Evolutionary conservation across 495 filamentous ascomycete genomes (phyloP), one percentile per base, ranked within the genome.

Genomic region (Rusavskia elegans): DNA sequence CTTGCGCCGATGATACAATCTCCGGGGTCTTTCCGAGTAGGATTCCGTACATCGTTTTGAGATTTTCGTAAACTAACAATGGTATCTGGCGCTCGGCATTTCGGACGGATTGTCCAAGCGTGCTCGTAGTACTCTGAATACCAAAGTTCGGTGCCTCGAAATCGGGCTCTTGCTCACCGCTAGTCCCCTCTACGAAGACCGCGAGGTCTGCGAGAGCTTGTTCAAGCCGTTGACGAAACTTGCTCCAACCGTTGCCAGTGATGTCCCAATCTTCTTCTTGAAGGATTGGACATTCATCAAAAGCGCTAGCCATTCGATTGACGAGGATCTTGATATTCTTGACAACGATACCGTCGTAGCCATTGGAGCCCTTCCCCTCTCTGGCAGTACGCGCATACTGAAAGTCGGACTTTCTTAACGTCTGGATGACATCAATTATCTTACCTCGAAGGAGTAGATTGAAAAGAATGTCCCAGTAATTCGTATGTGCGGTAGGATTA

Each of bases 11-110:
- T 32, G 75, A 73, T 36, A 89, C 69, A 55, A 94, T 85, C 13
- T 85, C 80, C 10, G 73, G 68, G 11, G 75, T 65, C 44, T 81
- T 74, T 20, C 89, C 89, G 2, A 87, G 76, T 8, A 92, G 65
- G 36, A 88, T 78, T 16, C 78, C 79, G 59, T 94, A 94, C 11
- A 94, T 64, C 13, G 77, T 72, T 42, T 79, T 75, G 30, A 96
- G 67, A 55, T 79, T 87, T 53, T 89, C 78, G 57, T 90, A 94
- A 17, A 96, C 80, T 9, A 80, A 76, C 85, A 84, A 93, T 0
- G 89, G 89, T 20, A 96, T 81, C 51, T 77, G 78, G 60, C 85
- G 89, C 64, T 84, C 83, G 0, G 86, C 87, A 65, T 80, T 81
- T 37, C 83, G 76, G 45, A 82, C 81, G 27, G 83, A 75, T 51